phyloP scores from a whole-genome alignment of 108 stramenopile species.

The Skeletonema grethae region DNA sequence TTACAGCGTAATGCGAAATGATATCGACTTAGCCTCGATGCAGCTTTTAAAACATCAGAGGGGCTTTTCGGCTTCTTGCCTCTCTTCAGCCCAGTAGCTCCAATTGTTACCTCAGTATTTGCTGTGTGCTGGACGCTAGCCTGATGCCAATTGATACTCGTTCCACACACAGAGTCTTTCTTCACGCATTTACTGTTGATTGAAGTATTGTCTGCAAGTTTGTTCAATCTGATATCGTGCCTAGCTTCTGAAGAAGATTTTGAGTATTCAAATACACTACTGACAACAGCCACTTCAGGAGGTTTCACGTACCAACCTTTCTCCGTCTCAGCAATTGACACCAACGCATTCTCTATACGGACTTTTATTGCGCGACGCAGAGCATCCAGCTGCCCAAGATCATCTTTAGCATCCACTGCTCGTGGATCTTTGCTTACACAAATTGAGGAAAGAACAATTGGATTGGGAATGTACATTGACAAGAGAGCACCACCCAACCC shows the following conservation, averaged over 20 bases:
- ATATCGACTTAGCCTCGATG: constrained; percentile 70
- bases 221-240: constrained; percentile 5
- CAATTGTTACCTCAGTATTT: constrained; percentile 67
- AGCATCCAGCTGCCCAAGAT: constrained; percentile 51
- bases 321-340: background rate
- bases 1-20: constrained; percentile 21
- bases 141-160: constrained; percentile 67
- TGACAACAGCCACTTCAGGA: constrained; percentile 53
- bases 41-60: constrained; percentile 46
- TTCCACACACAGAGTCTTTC: constrained; percentile 51
- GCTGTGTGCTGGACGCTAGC: background rate
- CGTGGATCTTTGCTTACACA: constrained; percentile 73
- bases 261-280: constrained; percentile 29
- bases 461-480: constrained; percentile 44
- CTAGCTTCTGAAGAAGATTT: constrained; percentile 38
- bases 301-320: constrained; percentile 14
- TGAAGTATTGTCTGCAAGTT: background rate
- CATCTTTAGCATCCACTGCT: constrained; percentile 18
- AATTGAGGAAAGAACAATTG: constrained; percentile 62
- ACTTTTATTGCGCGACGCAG: constrained; percentile 61
- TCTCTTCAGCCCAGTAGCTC: constrained; percentile 75
- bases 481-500: constrained; percentile 78
- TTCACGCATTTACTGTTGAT: background rate
- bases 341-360: constrained; percentile 43
- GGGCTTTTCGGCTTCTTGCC: constrained; percentile 76